phyloP scores from a whole-genome alignment of 345 rosid genomes.

The Ceriops decandra region DNA sequence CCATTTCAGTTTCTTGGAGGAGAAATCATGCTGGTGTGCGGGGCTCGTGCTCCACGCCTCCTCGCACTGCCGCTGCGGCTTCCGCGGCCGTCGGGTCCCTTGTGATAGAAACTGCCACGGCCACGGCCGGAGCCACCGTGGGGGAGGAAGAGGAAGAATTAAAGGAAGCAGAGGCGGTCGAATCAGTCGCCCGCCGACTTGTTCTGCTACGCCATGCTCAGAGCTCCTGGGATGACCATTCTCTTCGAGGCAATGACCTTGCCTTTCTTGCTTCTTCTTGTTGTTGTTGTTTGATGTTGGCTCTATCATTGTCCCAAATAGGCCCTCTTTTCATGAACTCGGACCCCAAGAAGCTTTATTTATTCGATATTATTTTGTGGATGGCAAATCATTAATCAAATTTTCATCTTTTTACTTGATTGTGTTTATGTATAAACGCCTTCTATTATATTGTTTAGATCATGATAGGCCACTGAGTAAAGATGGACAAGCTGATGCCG shows the following conservation, averaged over 20 bases:
- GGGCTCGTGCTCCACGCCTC: slow-evolving; percentile 1
- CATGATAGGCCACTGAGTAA: slow-evolving; percentile 88
- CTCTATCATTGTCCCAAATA: background rate
- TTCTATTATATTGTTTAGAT: slow-evolving; percentile 33
- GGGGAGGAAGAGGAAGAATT: background rate
- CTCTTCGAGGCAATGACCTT: slow-evolving; percentile 51
- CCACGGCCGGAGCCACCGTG: background rate
- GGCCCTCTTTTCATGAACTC: no score
- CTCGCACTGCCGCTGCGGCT: background rate
- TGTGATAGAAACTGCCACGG: no score
- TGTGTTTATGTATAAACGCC: background rate
- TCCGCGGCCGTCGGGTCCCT: background rate
- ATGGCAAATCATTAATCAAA: background rate
- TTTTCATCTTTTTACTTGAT: background rate
- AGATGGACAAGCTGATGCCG: slow-evolving; percentile 62
- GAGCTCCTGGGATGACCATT: slow-evolving; percentile 73
- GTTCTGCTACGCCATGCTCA: slow-evolving; percentile 91
- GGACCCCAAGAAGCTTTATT: background rate
- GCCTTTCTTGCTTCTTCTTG: background rate
- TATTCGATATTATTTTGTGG: background rate
- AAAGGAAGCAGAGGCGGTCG: background rate
- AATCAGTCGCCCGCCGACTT: slow-evolving; percentile 64
- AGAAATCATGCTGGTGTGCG: background rate
- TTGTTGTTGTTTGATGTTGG: background rate
- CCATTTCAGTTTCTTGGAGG: slow-evolving; percentile 1